These are phyloP conservation scores for Tolypocladium sp. DNA, from an alignment of 2,329 filamentous ascomycete species.

Conservation along the genomic window DNA sequence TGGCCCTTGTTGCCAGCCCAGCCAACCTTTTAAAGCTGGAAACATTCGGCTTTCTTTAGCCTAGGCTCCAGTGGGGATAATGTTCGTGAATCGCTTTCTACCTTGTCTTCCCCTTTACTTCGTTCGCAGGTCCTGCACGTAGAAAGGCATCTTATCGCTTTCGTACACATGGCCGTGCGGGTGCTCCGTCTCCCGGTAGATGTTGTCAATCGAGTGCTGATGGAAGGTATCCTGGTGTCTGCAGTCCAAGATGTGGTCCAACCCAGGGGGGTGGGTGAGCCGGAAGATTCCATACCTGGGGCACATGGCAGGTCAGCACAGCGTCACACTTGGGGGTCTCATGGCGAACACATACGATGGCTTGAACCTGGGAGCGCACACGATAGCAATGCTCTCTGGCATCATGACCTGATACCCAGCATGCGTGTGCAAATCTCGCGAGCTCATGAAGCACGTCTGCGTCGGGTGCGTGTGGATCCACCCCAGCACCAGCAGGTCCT, in stretches of 20 bases:
- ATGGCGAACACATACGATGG: constrained; percentile 52
- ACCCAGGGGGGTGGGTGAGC: constrained; percentile 83
- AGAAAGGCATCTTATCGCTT: constrained; percentile 53
- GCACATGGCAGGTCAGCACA: neutral
- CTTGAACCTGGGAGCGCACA: constrained; percentile 76
- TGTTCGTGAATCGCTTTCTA: neutral
- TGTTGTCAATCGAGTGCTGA: constrained; percentile 54
- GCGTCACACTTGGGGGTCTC: neutral
- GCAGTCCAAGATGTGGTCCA: constrained; percentile 77
- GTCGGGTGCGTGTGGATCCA: constrained; percentile 99
- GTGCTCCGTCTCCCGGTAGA: constrained; percentile 67
- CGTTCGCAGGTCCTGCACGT: constrained; percentile 42
- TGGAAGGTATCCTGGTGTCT: constrained; percentile 76
- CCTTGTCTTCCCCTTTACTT: constrained; percentile 2
- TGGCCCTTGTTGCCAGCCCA: neutral
- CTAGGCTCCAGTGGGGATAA: neutral
- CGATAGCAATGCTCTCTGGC: constrained; percentile 91
- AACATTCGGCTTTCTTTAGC: neutral
- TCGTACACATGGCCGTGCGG: constrained; percentile 63
- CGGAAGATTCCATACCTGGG: constrained; percentile 81
- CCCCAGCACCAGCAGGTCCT: constrained; percentile 78
- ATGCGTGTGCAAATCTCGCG: constrained; percentile 86
- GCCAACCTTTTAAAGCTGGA: neutral
- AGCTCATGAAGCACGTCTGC: constrained; percentile 97
- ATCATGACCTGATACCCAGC: constrained; percentile 94